Base-by-base conservation (phyloP, 306 rosid genomes). In the Potentilla sterilis region DNA sequence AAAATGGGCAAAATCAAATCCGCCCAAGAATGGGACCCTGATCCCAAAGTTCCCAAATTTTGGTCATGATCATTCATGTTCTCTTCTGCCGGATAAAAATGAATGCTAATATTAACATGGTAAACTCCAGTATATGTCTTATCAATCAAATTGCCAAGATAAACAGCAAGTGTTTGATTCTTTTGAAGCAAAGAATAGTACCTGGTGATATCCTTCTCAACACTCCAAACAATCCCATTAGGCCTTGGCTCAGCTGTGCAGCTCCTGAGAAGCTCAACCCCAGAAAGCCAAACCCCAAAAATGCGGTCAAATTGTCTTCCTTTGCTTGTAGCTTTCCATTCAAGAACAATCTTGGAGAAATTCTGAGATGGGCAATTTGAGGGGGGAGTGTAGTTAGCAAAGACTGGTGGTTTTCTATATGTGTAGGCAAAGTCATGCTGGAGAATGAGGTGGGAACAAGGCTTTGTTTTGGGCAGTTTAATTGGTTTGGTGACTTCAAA, bases 221-320 rank as follows among this genome's bases (percentile, higher is more conserved):
- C 97, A 15, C 55, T 90, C 99, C 99, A 95, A 70, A 95, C 81
- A 80, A 87, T 90, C 58, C 97, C 99, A 22, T 77, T 85, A 61
- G 89, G 52, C 75, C 79, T 85, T 21, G 97, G 97, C 77, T 95
- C 98, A 2, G 97, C 97, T 0, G 97, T 88, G 77, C 97, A 95
- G 86, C 99, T 90, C 59, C 99, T 85, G 10, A 95, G 89, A 32
- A 95, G 82, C 87, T 95, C 97, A 51, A 88, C 93, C 9, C 99
- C 99, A 35, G 88, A 86, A 9, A 90, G 97, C 97, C 98, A 94
- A 3, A 92, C 92, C 14, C 98, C 97, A 3, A 94, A 94, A 72
- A 94, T 94, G 35, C 98, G 86, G 66, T 95, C 98, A 32, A 81
- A 95, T 58, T 95, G 98, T 58, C 93, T 86, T 43, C 97, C 98